A percentile compares a stretch with the other conserved stretches of the same genome.
These are phyloP conservation scores for Cenchrus americanus DNA, from an alignment of 176 grass and related monocot species.

Conservation along the genomic window DNA sequence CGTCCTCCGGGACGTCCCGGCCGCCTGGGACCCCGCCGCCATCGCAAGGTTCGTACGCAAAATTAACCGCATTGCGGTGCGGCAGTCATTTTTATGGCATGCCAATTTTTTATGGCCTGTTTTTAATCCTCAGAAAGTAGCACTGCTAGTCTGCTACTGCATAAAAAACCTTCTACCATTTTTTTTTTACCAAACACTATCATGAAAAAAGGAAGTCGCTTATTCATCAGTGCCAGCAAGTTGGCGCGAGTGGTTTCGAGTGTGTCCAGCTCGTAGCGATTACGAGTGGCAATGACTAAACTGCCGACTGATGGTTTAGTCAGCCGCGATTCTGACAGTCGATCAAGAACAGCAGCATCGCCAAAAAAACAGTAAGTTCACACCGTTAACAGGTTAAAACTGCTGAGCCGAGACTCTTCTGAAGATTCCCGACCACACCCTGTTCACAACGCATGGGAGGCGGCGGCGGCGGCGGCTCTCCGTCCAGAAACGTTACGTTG, in stretches of 20 bases:
- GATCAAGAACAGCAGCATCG: not conserved
- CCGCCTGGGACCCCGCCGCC: constrained; percentile 71
- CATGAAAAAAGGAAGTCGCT: not conserved
- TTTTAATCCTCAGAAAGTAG: not conserved
- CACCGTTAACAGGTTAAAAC: not conserved
- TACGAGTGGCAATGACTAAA: constrained; percentile 14
- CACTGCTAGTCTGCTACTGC: not conserved
- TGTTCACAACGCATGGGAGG: not conserved
- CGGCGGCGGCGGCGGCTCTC: not conserved
- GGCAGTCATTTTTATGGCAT: not conserved
- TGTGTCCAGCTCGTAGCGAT: not conserved
- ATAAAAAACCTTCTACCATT: not conserved
- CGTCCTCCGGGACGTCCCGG: constrained; percentile 59
- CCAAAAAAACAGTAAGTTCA: not conserved
- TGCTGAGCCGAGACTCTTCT: not conserved
- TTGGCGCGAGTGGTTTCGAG: not conserved
- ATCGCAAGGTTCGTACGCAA: constrained; percentile 57
- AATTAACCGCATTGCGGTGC: not conserved
- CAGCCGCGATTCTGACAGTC: constrained; percentile 2
- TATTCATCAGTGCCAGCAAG: not conserved
- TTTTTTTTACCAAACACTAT: not conserved
- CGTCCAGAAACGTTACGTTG: not conserved
- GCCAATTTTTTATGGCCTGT: too few species aligned
- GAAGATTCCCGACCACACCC: constrained; percentile 16
- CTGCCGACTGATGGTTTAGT: not conserved